Evolutionary conservation across 2,329 filamentous ascomycete species (phyloP), one percentile per base, ranked within the genome.

Genomic region (Aspergillus niger): DNA sequence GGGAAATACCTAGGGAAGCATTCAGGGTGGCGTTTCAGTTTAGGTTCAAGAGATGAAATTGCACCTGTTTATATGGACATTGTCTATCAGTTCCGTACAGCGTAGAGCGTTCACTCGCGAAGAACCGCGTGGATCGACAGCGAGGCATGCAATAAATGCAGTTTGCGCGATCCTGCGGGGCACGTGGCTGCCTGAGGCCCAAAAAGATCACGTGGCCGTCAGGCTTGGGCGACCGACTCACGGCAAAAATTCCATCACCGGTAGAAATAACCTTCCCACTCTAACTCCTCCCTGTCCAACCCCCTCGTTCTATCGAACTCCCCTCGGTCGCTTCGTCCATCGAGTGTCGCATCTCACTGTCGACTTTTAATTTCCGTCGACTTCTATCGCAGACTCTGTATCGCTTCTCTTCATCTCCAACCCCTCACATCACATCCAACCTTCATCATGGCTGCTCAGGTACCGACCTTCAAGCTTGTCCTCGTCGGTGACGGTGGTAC

Each of bases 401-500:
- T 57, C 59, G 20, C 63, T 59, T 66, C 54, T 62, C 59, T 17
- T 22, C 28, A 55, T 54, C 55, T 55, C 61, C 61, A 60, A 59
- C 44, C 10, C 11, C 30, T 10, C 13, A 55, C 39, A 47, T 24
- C 48, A 66, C 67, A 66, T 70, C 32, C 10, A 36, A 65, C 65
- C 39, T 55, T 55, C 66, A 65, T 56, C 62, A 96, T 95, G 91
- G 86, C 90, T 81, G 79, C 82, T 70, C 79, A 78, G 65, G 57
- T 83, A 70, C 92, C 94, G 70, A 97, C 92, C 80, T 99, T 99
- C 90, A 99, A 99, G 91, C 91, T 99, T 76, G 95, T 99, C 80
- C 92, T 99, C 83, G 95, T 99, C 77, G 95, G 95, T 80, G 95
- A 99, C 80, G 95, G 95, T 82, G 95, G 95, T 87, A 99, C 95